These are phyloP conservation scores for Wallacemonas sp. DNA, from an alignment of 208 protist genomes.

Conservation along the genomic window DNA sequence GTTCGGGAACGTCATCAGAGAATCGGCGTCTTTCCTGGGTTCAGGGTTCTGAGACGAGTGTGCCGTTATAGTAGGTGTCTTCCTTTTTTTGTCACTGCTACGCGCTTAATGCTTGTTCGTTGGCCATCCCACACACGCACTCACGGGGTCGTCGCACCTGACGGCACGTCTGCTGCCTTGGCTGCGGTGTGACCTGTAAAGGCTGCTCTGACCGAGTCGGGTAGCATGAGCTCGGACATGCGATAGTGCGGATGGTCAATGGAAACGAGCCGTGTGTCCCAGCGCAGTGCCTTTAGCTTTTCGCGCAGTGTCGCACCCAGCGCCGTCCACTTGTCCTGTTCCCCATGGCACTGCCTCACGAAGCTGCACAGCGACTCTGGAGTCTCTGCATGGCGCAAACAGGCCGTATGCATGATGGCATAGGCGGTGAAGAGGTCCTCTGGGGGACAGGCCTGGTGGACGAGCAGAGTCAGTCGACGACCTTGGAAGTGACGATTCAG, in stretches of 20 bases:
- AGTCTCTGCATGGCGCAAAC: slow-evolving; percentile 43
- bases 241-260: slow-evolving; percentile 70
- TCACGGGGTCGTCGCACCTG: no score
- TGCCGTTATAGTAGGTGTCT: no score
- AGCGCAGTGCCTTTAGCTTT: slow-evolving; percentile 38
- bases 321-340: slow-evolving; percentile 41
- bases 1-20: no score
- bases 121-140: no score
- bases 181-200: not conserved
- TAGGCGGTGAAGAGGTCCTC: slow-evolving; percentile 68
- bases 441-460: slow-evolving; percentile 61
- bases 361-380: slow-evolving; percentile 47
- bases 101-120: no score
- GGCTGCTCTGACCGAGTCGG: slow-evolving; percentile 14
- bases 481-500: slow-evolving; percentile 16
- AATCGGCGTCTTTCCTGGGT: no score
- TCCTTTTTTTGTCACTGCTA: no score
- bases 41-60: no score
- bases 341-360: slow-evolving; percentile 41
- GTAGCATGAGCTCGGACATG: slow-evolving; percentile 51
- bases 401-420: slow-evolving; percentile 65
- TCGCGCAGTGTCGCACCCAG: slow-evolving; percentile 26
- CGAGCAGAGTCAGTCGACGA: slow-evolving; percentile 51
- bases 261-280: slow-evolving; percentile 67
- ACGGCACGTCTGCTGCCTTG: not conserved